Evolutionary conservation across 306 rosid species (phyloP).

Genomic region (Lithocarpus polystachyus): DNA sequence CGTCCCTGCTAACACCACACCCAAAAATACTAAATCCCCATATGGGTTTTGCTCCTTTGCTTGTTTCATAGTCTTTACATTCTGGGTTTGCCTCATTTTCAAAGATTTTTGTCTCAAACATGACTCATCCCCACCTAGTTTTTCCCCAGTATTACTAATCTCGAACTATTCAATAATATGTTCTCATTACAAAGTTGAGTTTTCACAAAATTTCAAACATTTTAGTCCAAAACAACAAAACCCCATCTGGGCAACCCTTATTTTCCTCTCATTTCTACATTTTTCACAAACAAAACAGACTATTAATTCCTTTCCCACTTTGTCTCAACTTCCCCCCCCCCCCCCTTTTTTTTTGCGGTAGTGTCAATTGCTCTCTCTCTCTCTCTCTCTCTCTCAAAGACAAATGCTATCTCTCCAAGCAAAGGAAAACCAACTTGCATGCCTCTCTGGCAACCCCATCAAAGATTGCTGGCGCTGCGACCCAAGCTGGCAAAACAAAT

Average conservation of each 20-base stretch:
- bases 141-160: not conserved
- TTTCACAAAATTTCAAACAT: not conserved
- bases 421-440: slow-evolving; percentile 30
- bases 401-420: slow-evolving; percentile 30
- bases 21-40: not conserved
- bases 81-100: slow-evolving; percentile 3
- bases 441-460: slow-evolving; percentile 75
- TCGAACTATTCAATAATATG: not conserved
- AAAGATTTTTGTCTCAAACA: not conserved
- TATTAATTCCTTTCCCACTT: not conserved
- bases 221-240: not conserved
- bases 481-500: slow-evolving; percentile 52
- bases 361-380: slow-evolving; percentile 50
- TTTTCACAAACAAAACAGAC: slow-evolving; percentile 29
- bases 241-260: not conserved
- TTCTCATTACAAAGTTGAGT: not conserved
- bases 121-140: not conserved
- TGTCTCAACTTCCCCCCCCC: slow-evolving; percentile 8
- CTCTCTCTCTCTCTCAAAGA: slow-evolving; percentile 24
- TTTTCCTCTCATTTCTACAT: not conserved
- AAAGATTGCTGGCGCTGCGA: slow-evolving; percentile 94
- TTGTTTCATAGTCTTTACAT: not conserved
- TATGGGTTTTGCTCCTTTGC: slow-evolving; percentile 16
- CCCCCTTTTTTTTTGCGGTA: slow-evolving; percentile 37
- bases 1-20: too few species aligned